These are phyloP conservation scores for Imleria badia DNA, from an alignment of 768 basidiomycete genomes.

Conservation along the genomic window DNA sequence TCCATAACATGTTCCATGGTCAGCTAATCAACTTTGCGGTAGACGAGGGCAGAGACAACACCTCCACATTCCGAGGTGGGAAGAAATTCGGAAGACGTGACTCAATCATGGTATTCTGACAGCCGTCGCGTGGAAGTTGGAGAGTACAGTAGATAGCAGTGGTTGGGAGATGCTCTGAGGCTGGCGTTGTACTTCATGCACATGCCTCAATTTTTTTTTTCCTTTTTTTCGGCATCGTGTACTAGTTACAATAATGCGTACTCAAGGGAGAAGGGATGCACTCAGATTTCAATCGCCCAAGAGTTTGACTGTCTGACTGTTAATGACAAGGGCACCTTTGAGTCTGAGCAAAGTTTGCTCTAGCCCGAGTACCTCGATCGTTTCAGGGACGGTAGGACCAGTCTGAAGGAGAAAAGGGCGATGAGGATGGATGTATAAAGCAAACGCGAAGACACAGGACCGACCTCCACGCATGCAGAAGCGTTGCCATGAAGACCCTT, in stretches of 20 bases:
- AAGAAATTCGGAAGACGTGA: conserved; percentile 91
- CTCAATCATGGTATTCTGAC: conserved; percentile 88
- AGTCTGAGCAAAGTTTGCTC: conserved; percentile 27
- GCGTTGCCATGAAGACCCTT: conserved; percentile 64
- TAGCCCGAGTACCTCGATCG: conserved; percentile 38
- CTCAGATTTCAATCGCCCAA: too few relatives aligned
- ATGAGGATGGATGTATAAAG: too few relatives aligned
- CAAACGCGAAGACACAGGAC: too few relatives aligned
- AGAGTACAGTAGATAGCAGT: conserved; percentile 84
- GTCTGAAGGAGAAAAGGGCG: conserved; percentile 23
- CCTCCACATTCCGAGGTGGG: conserved; percentile 81
- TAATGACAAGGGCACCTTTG: conserved; percentile 5
- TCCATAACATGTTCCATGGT: neutral
- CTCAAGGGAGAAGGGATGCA: too few relatives aligned
- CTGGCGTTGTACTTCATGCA: too few relatives aligned
- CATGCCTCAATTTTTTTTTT: too few relatives aligned
- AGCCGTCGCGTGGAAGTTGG: conserved; percentile 83
- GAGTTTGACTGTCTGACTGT: neutral
- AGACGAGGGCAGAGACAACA: conserved; percentile 90
- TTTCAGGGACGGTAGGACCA: conserved; percentile 43
- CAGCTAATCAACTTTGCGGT: too few relatives aligned
- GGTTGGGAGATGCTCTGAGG: conserved; percentile 84
- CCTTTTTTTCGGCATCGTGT: too few relatives aligned
- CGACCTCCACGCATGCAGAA: conserved; percentile 80
- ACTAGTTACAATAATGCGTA: neutral